Percentiles rank a stretch among this genome's conserved stretches.
These are phyloP conservation scores for Erodium chrysanthum DNA, from an alignment of 441 rosid species.

Conservation along the genomic window DNA sequence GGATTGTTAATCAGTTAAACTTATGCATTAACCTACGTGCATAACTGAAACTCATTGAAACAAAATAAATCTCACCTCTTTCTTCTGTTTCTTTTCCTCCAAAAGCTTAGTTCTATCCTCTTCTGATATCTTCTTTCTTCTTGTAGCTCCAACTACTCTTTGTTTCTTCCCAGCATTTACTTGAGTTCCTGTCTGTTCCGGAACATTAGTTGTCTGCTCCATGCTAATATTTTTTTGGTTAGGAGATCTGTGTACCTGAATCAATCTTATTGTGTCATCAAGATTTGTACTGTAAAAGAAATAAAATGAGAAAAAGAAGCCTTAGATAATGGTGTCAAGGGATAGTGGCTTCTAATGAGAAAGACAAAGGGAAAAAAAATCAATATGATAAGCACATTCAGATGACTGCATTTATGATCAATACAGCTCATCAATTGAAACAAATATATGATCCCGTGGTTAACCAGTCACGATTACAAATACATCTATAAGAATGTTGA, in stretches of 20 bases:
- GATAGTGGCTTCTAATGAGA: neutral
- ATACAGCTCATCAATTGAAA: neutral
- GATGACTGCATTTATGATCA: slow-evolving; percentile 1
- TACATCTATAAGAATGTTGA: neutral
- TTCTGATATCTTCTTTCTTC: slow-evolving; percentile 40
- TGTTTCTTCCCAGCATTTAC: slow-evolving; percentile 24
- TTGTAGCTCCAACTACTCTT: slow-evolving; percentile 26
- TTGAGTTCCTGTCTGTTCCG: slow-evolving; percentile 23
- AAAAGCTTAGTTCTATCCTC: slow-evolving; percentile 43
- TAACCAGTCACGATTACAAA: neutral
- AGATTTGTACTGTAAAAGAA: neutral
- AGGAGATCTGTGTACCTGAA: slow-evolving; percentile 42
- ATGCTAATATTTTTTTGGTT: slow-evolving; percentile 43
- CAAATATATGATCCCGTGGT: neutral
- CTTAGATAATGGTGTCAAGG: neutral
- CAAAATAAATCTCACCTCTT: slow-evolving; percentile 40
- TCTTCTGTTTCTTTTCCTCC: slow-evolving; percentile 77
- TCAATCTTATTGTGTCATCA: slow-evolving; percentile 21
- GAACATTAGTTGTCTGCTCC: slow-evolving; percentile 26
- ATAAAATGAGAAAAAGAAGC: neutral
- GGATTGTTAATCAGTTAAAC: slow-evolving; percentile 19
- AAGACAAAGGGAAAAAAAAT: neutral
- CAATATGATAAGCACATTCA: neutral
- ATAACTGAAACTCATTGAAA: slow-evolving; percentile 3
- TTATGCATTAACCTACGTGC: slow-evolving; percentile 12